Conservation (phyloP, 495 filamentous ascomycete genomes). For the Tirmania nivea region DNA sequence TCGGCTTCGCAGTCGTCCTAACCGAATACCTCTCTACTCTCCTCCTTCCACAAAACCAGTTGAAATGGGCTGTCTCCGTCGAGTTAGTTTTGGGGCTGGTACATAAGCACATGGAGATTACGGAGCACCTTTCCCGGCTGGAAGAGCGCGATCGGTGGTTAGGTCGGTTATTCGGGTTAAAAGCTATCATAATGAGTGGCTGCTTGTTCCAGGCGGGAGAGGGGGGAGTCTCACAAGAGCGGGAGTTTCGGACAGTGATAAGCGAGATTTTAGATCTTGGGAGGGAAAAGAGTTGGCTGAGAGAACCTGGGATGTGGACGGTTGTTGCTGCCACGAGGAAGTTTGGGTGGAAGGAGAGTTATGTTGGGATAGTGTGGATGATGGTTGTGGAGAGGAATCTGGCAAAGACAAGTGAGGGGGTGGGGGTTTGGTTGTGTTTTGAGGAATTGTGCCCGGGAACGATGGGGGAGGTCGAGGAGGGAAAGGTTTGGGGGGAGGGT, state of each 20-base stretch:
- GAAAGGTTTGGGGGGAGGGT: background rate
- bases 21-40: slow-evolving; percentile 33
- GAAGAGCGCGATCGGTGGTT: slow-evolving; percentile 71
- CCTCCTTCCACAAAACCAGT: slow-evolving; percentile 5
- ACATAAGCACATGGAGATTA: slow-evolving; percentile 40
- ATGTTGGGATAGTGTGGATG: background rate
- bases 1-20: slow-evolving; percentile 79
- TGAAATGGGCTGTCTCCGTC: slow-evolving; percentile 28
- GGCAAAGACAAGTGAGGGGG: slow-evolving; percentile 22
- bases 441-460: background rate
- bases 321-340: slow-evolving; percentile 1
- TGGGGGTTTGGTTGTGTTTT: background rate
- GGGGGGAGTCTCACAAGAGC: slow-evolving; percentile 30
- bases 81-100: slow-evolving; percentile 41
- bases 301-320: slow-evolving; percentile 66
- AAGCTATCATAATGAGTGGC: slow-evolving; percentile 45
- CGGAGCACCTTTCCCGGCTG: slow-evolving; percentile 45
- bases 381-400: slow-evolving; percentile 29
- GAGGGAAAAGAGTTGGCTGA: slow-evolving; percentile 61
- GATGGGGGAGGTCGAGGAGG: background rate
- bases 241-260: slow-evolving; percentile 26
- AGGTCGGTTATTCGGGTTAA: slow-evolving; percentile 65
- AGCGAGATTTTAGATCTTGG: slow-evolving; percentile 35
- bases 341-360: background rate
- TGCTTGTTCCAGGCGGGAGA: slow-evolving; percentile 36